Conservation (phyloP, 345 rosid species). For the Capsella bursapastoris region DNA sequence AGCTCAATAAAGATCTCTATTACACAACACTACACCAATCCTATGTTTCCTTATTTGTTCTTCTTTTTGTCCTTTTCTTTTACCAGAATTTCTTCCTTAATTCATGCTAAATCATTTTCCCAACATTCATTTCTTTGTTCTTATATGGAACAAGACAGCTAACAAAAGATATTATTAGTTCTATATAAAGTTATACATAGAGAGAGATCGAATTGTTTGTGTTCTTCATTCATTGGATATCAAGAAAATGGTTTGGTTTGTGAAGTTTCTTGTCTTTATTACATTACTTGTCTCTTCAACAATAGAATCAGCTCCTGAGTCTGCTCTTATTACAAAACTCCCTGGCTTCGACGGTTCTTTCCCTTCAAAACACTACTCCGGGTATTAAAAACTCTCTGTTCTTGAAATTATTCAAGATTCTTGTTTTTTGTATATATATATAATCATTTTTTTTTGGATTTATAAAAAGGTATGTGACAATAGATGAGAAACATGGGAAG, state of each 20-base stretch:
- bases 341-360: conserved; percentile 72
- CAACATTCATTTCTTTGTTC: conserved; percentile 13
- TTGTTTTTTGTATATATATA: neutral
- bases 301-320: conserved; percentile 60
- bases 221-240: neutral
- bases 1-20: neutral
- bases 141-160: neutral
- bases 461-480: conserved; percentile 65
- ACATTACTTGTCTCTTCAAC: conserved; percentile 23
- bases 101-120: conserved; percentile 24
- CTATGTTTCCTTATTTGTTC: conserved; percentile 22
- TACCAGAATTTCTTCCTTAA: conserved; percentile 24
- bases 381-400: conserved; percentile 48
- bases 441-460: neutral
- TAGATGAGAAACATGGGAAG: conserved; percentile 62
- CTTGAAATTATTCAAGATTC: neutral
- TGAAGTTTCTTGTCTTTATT: conserved; percentile 20
- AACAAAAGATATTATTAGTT: neutral
- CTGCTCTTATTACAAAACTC: conserved; percentile 60
- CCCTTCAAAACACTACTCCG: conserved; percentile 89
- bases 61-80: conserved; percentile 22
- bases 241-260: conserved; percentile 20
- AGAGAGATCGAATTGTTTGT: neutral
- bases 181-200: conserved; percentile 5
- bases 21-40: neutral